Evolutionary conservation across 345 rosid genomes (phyloP), one percentile per base, ranked within the genome.

Genomic region (Jatropha curcas): DNA sequence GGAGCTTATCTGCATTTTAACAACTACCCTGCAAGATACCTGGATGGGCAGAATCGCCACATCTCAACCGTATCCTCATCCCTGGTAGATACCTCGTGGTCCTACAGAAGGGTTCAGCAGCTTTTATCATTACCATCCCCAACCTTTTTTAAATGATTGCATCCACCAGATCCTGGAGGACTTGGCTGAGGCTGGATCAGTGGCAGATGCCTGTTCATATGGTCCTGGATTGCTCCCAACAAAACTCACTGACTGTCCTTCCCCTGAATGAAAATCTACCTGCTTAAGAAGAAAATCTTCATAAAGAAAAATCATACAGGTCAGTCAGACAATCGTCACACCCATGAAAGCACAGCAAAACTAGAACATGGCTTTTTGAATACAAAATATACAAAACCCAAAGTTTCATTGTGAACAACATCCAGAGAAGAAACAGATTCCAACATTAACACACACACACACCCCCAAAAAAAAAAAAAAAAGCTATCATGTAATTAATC

Each of bases 211-310:
- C 62, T 27, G 97, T 86, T 77, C n/a, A 96, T 85, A 76, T 96
- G 98, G 86, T 96, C 99, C 81, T 96, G 95, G 82, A 96, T 93
- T n/a, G 68, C 99, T 96, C 98, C 99, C n/a, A n/a, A 96, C 75
- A 90, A 71, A 75, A 93, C 97, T 76, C n/a, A 96, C 99, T 2
- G 92, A 81, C 78, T 87, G 93, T 76, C 93, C 99, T 90, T 96
- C 93, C 77, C 99, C 99, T 96, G 86, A 71, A 83, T 82, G 74
- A 66, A 67, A 68, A 48, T 19, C 53, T 45, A 69, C 27, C 35
- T 12, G 33, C 33, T 76, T 65, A 81, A n/a, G 71, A 82, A 68
- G 63, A 78, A 76, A 56, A 64, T 45, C 77, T 64, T 67, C 6
- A 24, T n/a, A 22, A 74, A 62, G 75, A 25, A 19, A 33, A 14